These are phyloP conservation scores for Actinomucor elegans DNA, from an alignment of 371 early-diverging fungal species.

Conservation along the genomic window DNA sequence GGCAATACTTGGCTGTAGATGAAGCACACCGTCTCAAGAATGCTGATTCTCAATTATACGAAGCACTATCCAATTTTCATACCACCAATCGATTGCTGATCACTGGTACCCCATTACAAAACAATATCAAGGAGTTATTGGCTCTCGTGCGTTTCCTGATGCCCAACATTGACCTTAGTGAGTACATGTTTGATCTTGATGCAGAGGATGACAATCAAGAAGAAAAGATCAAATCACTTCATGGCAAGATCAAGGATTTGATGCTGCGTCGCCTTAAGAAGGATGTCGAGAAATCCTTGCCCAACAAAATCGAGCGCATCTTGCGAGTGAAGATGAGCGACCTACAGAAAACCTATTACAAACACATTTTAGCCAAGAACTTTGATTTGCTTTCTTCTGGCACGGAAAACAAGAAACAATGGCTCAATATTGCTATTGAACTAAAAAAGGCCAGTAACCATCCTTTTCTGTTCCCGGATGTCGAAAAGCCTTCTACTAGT, in stretches of 20 bases:
- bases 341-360: slow-evolving; percentile 90
- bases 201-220: slow-evolving; percentile 70
- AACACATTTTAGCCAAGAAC: slow-evolving; percentile 90
- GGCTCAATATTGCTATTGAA: slow-evolving; percentile 95
- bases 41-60: slow-evolving; percentile 84
- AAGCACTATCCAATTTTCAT: slow-evolving; percentile 74
- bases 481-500: slow-evolving; percentile 68
- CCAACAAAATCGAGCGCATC: slow-evolving; percentile 93
- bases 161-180: slow-evolving; percentile 80
- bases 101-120: slow-evolving; percentile 91
- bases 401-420: slow-evolving; percentile 81
- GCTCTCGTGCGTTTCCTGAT: slow-evolving; percentile 82
- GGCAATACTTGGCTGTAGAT: slow-evolving; percentile 88
- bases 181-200: slow-evolving; percentile 55
- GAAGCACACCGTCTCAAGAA: slow-evolving; percentile 94
- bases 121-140: slow-evolving; percentile 83
- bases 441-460: slow-evolving; percentile 99
- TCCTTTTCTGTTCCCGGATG: slow-evolving; percentile 94
- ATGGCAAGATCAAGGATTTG: slow-evolving; percentile 79
- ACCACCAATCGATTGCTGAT: slow-evolving; percentile 81
- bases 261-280: slow-evolving; percentile 96
- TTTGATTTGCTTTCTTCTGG: slow-evolving; percentile 87
- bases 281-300: slow-evolving; percentile 96
- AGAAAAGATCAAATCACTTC: slow-evolving; percentile 83
- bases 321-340: slow-evolving; percentile 92